Evolutionary conservation across 306 rosid genomes (phyloP), one percentile per base, ranked within the genome.

Genomic region (Arachis stenosperma): DNA sequence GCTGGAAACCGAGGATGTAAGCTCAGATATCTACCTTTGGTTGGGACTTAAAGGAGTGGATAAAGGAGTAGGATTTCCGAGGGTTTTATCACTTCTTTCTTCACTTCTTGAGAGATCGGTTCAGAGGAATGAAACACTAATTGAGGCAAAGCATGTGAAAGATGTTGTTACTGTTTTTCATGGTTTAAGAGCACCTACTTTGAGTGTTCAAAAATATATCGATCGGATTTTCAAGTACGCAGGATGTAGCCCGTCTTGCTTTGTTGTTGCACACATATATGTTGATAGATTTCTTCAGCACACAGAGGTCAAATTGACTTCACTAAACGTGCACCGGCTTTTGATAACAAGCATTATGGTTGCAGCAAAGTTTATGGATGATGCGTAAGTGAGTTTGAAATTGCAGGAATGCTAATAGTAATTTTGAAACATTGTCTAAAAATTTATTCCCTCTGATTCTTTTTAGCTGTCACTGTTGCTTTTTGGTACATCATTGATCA

Each of bases 181-280:
- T 53, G 99, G 99, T 62, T 59, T 86, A 76, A 81, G 89, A 78
- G 97, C 90, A 48, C 99, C 99, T 27, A 55, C 84, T 68, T 67
- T 95, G 70, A 86, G 97, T 77, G 84, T 95, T 69, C 82, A 68
- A 0, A 92, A 89, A 9, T 95, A 95, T 70, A 76, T 91, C 43
- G 92, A 91, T 63, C 93, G 99, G 8, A 87, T 95, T 72, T 95
- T 88, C 83, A 91, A 95, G 85, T 95, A 95, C 84, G 86, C 94
- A 3, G 82, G 92, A 15, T 95, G 99, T 87, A 95, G 98, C 81
- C 97, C 99, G 0, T 95, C 99, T 1, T 95, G 99, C 86, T 95
- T 95, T 30, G 90, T 95, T 52, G 81, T 88, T 30, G 93, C 97
- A 0, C 81, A 88, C 46, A 85, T 95, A 56, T 95, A 95, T 22